Evolutionary conservation across 139 green algal species (phyloP).

Genomic region (Trebouxia sp.): DNA sequence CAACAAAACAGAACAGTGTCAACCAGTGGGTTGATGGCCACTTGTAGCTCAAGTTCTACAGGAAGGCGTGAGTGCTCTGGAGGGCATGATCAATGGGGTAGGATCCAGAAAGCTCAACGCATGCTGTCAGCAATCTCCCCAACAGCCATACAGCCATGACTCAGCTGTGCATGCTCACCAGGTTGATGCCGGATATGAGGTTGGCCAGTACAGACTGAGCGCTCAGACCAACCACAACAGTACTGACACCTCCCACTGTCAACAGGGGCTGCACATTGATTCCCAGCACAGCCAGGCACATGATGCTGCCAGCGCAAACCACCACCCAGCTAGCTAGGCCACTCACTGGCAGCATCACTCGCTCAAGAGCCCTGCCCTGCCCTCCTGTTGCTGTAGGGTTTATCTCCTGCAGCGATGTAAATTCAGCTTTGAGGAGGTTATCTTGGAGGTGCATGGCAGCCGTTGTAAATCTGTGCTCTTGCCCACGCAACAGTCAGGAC

Average conservation of each 20-base stretch:
- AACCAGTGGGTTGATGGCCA: no score
- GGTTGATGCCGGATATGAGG: constrained; percentile 51
- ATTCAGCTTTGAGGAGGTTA: no score
- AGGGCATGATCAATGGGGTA: no score
- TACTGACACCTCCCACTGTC: constrained; percentile 43
- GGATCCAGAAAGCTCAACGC: no score
- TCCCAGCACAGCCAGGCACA: constrained; percentile 36
- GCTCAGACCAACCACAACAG: constrained; percentile 40
- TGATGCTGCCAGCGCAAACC: constrained; percentile 33
- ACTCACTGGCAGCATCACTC: constrained; percentile 35
- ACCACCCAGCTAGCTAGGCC: constrained; percentile 36
- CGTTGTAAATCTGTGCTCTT: no score
- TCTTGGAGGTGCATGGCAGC: no score
- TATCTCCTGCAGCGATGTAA: not conserved
- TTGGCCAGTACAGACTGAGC: constrained; percentile 50
- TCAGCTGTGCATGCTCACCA: constrained; percentile 41
- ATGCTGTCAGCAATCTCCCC: no score
- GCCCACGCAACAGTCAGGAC: no score
- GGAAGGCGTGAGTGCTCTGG: no score
- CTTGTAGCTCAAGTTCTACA: no score
- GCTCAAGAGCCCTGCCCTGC: constrained; percentile 33
- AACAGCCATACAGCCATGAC: no score
- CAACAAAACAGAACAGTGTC: not conserved
- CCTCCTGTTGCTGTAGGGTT: not conserved
- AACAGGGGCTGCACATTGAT: constrained; percentile 49